Base-by-base conservation (phyloP, 1,284 basidiomycete species). In the Cronartium quercuum region DNA sequence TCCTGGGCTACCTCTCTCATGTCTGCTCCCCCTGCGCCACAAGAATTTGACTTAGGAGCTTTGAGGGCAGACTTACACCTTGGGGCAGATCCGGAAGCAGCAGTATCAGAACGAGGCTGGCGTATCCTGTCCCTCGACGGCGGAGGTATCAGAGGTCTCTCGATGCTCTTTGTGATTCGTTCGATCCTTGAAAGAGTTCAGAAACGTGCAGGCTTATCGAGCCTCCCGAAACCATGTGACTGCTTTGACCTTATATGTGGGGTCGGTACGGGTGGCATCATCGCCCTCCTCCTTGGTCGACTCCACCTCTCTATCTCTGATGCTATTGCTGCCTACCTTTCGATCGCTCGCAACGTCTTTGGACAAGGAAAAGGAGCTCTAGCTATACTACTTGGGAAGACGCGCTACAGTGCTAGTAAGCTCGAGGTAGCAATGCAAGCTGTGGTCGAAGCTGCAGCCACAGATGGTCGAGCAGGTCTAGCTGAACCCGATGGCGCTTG, bases 161-260 rank as follows among this genome's bases (percentile, higher is more conserved):
- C 71, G 15, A 75, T 66, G 55, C 58, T 75, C 21, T 75, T 44
- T 66, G 42, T 67, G 21, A 42, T 75, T 18, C 55, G 65, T 9
- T 57, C 66, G 40, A 40, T 75, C 35, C 61, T 75, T 55, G 12
- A 34, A 41, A 35, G 51, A 15, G 57, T 75, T 38, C 64, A 75
- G 47, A 62, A 38, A n/a, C 40, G 40, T 7, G 41, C 66, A 1
- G 64, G 71, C 1, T 57, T 62, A 3, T 34, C 35, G 13, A 60
- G 24, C 4, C 10, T 62, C 13, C 47, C 77, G 1, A 21, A 66
- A 5, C 77, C 78, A 2, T 76, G 67, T 37, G 58, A 73, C 18
- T 68, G 73, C 6, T 78, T 78, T 44, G 77, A 77, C 55, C 69
- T 78, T 44, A 76, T 78, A n/a, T 75, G 69, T 55, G 78, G 78